phyloP scores from a whole-genome alignment of 1,284 basidiomycete species.

The Cutaneotrichosporon mucoides region DNA sequence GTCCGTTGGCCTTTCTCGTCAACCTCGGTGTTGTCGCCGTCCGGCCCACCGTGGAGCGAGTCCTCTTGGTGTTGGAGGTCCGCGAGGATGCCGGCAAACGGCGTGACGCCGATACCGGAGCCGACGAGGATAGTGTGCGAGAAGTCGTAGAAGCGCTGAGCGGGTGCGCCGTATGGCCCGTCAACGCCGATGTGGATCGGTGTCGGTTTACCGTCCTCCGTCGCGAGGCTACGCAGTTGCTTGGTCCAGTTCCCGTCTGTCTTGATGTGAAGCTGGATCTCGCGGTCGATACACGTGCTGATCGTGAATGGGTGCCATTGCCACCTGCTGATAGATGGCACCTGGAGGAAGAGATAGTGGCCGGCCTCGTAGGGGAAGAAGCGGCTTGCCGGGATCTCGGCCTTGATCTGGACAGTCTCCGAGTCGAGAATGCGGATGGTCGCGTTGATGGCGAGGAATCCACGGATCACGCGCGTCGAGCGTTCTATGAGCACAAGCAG shows the following conservation, averaged over 20 bases:
- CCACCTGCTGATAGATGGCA: slow-evolving; percentile 20
- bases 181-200: slow-evolving; percentile 26
- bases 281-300: slow-evolving; percentile 20
- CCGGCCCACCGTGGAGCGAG: slow-evolving; percentile 21
- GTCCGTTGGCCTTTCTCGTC: too few species aligned
- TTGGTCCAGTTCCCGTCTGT: slow-evolving; percentile 31
- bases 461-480: slow-evolving; percentile 12
- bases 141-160: slow-evolving; percentile 34
- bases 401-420: slow-evolving; percentile 26
- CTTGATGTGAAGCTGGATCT: slow-evolving; percentile 33
- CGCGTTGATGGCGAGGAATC: slow-evolving; percentile 23
- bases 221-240: slow-evolving; percentile 17
- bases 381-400: slow-evolving; percentile 15
- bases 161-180: slow-evolving; percentile 33
- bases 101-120: slow-evolving; percentile 31
- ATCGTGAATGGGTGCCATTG: slow-evolving; percentile 37
- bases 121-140: slow-evolving; percentile 34
- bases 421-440: slow-evolving; percentile 26
- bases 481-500: slow-evolving; percentile 29
- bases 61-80: slow-evolving; percentile 28
- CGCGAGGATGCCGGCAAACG: slow-evolving; percentile 32
- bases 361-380: slow-evolving; percentile 27
- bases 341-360: slow-evolving; percentile 32
- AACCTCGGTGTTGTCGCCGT: neutral
- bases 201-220: slow-evolving; percentile 7